Base-by-base conservation (phyloP, 1,284 basidiomycete genomes). In the Trametes sp. region DNA sequence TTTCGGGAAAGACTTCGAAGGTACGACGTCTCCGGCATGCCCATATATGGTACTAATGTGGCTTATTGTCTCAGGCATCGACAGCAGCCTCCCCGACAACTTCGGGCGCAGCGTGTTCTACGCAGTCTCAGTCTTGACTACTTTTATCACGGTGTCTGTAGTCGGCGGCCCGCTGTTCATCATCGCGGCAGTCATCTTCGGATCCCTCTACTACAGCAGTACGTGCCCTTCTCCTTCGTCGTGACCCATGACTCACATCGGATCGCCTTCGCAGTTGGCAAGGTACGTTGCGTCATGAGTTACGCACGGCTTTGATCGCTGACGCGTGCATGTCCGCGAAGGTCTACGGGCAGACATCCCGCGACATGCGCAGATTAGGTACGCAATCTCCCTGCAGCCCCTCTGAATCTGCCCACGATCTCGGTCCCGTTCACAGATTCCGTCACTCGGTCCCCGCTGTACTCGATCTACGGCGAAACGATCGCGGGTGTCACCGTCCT, bases 1-100 rank as follows among this genome's bases (percentile, higher is more conserved):
- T 41, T 97, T 98, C 70, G 94, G 95, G 44, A 97, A 98, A 75
- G 96, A 98, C 73, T 94, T 97, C 62, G 95, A 98, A 80, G 92
- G 89, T 87, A 52, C 8, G 24, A 13, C 44, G 5, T 4, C 16
- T 1, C 50, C 10, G 2, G 29, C 51, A 10, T 23, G 29, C 23
- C 24, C 29, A n/a, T 2, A 38, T 52, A 26, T 33, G 31, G 24
- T 53, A 41, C 36, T 63, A 16, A 59, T 51, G 21, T 24, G 26
- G 23, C 23, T 48, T 10, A 13, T 56, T 33, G 19, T 53, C 52
- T n/a, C 56, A 91, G 90, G 90, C 28, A 88, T 97, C 54, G 95
- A 98, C 74, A 95, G 93, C 64, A 87, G 77, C 60, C 84, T 95
- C 62, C 88, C 94, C 1, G 94, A 97, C 74, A 90, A 95, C 75